Base-by-base conservation (phyloP, 2,329 filamentous ascomycete genomes). In the Trichoderma sp. region DNA sequence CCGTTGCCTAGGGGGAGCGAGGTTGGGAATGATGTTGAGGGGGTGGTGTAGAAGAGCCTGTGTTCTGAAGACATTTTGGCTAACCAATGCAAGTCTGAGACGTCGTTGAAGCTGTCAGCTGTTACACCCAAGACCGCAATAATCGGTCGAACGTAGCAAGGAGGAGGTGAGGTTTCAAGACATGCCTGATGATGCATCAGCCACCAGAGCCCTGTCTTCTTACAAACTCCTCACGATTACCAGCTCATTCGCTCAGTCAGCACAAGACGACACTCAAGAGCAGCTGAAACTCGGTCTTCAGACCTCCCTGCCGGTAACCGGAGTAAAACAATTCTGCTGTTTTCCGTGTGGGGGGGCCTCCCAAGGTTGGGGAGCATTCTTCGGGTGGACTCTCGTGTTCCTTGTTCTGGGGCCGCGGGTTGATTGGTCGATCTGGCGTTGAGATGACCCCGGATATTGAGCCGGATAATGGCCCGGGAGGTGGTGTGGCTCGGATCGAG, bases 1-100 rank as follows among this genome's bases (percentile, higher is more conserved):
- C 64, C 64, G 21, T 66, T 66, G 21, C 64, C 64, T 9, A 66
- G 64, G 17, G 64, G 50, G 7, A 66, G 51, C 12, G 59, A 64
- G 28, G 64, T 63, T 14, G 64, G 64, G 21, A 66, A 66, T 17
- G 39, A 39, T 5, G 64, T 63, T 41, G 64, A 63, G 21, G 64
- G 50, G 14, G 50, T 44, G 10, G n/a, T 55, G 19, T 63, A 66
- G 24, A 44, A 34, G 4, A 66, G 50, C 28, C 64, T 63, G 19
- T 66, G 59, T 28, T 66, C 58, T 21, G 45, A 63, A 56, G 64
- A 50, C 64, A 63, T 63, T 5, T 51, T 63, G 59, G 3, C 21
- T 1, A 30, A 2, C 10, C 17, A 24, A 34, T 30, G 21, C 9
- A 50, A 24, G 28, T 43, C 5, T 43, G 24, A 30, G 30, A 26